Conservation (phyloP, 495 filamentous ascomycete species). For the Talaromyces wortmannii region DNA sequence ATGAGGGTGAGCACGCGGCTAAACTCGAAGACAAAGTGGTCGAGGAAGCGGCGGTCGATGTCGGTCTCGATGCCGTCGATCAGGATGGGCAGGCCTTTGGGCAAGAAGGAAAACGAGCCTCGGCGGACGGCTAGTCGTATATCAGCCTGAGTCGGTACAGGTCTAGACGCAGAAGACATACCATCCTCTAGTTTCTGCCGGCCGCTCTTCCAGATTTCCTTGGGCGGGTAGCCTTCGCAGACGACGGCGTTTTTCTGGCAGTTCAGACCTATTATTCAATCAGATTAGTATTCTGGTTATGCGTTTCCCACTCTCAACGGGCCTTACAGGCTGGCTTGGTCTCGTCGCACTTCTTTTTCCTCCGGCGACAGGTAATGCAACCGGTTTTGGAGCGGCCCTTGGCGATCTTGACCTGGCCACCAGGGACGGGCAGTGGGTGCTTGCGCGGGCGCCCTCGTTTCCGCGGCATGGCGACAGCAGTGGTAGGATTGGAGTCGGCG, state of each 20-base stretch:
- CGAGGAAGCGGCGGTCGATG: constrained; percentile 75
- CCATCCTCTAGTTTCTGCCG: constrained; percentile 71
- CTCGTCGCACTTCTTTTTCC: constrained; percentile 98
- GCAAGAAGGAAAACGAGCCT: constrained; percentile 14
- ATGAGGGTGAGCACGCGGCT: constrained; percentile 78
- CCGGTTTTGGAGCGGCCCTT: constrained; percentile 93
- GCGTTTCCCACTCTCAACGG: constrained; percentile 25
- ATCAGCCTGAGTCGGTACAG: neutral
- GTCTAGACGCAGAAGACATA: constrained; percentile 24
- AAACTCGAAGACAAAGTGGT: constrained; percentile 78
- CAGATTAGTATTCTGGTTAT: neutral
- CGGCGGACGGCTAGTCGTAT: constrained; percentile 2
- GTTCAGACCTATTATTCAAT: constrained; percentile 57
- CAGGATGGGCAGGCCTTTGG: constrained; percentile 65
- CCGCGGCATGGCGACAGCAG: constrained; percentile 32
- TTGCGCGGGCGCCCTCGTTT: constrained; percentile 79
- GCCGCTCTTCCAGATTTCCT: constrained; percentile 79
- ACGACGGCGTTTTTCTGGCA: constrained; percentile 92
- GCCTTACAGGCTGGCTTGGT: constrained; percentile 69
- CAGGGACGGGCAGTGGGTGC: constrained; percentile 56
- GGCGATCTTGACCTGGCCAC: constrained; percentile 57
- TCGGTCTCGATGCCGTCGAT: constrained; percentile 84
- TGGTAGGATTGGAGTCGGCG: constrained; percentile 10
- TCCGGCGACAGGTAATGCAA: constrained; percentile 82
- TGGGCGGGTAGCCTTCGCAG: constrained; percentile 89